Percentiles rank a stretch among this genome's conserved stretches.
Evolutionary conservation across 345 rosid species (phyloP).

Genomic region (Hypericum perforatum): DNA sequence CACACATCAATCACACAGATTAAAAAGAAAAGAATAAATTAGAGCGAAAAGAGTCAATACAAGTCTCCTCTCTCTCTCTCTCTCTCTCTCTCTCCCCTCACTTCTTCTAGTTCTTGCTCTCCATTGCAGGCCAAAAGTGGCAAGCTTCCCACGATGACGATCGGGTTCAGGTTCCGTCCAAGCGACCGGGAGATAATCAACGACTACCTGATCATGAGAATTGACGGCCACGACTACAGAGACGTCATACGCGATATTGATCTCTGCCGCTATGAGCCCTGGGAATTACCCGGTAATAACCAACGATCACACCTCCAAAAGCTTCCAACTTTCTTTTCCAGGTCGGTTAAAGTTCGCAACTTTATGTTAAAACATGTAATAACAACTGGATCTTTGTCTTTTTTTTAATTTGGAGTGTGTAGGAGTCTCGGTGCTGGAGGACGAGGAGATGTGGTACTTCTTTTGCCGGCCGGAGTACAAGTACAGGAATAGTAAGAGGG

Average conservation of each 20-base stretch:
- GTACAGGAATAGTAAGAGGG: conserved; percentile 8
- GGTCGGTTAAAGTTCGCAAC: background rate
- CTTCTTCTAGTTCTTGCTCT: too few relatives aligned
- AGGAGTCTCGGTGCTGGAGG: background rate
- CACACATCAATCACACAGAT: too few relatives aligned
- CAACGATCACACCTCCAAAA: background rate
- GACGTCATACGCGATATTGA: conserved; percentile 5
- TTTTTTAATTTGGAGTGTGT: background rate
- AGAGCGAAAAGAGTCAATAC: too few relatives aligned
- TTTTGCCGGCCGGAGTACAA: conserved; percentile 14
- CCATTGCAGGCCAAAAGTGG: too few relatives aligned
- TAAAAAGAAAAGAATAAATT: too few relatives aligned
- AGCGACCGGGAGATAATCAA: conserved; percentile 18
- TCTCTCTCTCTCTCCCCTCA: background rate
- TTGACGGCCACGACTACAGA: conserved; percentile 10
- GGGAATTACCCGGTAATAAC: conserved; percentile 24
- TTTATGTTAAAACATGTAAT: background rate
- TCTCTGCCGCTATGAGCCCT: conserved; percentile 18
- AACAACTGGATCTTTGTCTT: background rate
- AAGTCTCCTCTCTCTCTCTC: too few relatives aligned
- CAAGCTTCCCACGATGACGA: background rate
- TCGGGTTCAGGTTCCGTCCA: conserved; percentile 26
- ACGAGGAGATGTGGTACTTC: conserved; percentile 33
- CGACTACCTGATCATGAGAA: conserved; percentile 12
- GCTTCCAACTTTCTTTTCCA: background rate